Conservation (phyloP, 208 protist species). For the Blastocrithidia nonstop region DNA sequence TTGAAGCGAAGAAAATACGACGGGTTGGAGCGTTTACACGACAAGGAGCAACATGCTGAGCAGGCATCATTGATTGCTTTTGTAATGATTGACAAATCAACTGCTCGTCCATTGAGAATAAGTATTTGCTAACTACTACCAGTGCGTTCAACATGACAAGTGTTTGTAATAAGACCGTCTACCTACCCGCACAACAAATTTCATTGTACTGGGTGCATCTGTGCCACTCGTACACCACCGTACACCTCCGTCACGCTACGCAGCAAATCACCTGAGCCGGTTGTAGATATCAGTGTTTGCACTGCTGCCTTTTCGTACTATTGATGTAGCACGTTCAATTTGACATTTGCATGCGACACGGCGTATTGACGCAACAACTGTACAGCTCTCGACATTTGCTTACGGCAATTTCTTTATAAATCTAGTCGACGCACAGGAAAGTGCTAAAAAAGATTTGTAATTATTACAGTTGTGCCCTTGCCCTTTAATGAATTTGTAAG, state of each 20-base stretch:
- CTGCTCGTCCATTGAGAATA: slow-evolving; percentile 58
- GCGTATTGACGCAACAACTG: slow-evolving; percentile 71
- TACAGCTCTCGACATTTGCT: slow-evolving; percentile 37
- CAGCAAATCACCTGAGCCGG: slow-evolving; percentile 38
- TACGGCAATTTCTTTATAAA: slow-evolving; percentile 58
- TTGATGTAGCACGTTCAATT: slow-evolving; percentile 47
- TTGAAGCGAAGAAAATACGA: slow-evolving; percentile 58
- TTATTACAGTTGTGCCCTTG: slow-evolving; percentile 69
- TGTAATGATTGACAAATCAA: slow-evolving; percentile 57
- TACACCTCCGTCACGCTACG: slow-evolving; percentile 64
- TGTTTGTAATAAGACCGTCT: slow-evolving; percentile 45
- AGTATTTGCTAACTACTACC: slow-evolving; percentile 57
- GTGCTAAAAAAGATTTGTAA: slow-evolving; percentile 56
- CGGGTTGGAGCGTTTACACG: no score
- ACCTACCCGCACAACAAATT: slow-evolving; percentile 28
- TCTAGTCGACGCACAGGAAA: slow-evolving; percentile 85
- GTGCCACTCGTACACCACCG: slow-evolving; percentile 40
- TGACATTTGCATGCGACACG: slow-evolving; percentile 62
- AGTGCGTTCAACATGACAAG: slow-evolving; percentile 25
- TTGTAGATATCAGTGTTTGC: slow-evolving; percentile 48
- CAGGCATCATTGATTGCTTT: slow-evolving; percentile 64
- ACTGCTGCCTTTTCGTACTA: slow-evolving; percentile 17
- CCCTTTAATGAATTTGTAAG: slow-evolving; percentile 7
- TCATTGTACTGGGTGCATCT: slow-evolving; percentile 50
- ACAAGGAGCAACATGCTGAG: no score